A percentile compares a stretch with the other conserved stretches of the same genome.
Conservation (phyloP, 768 basidiomycete species). For the Suillus placidus region DNA sequence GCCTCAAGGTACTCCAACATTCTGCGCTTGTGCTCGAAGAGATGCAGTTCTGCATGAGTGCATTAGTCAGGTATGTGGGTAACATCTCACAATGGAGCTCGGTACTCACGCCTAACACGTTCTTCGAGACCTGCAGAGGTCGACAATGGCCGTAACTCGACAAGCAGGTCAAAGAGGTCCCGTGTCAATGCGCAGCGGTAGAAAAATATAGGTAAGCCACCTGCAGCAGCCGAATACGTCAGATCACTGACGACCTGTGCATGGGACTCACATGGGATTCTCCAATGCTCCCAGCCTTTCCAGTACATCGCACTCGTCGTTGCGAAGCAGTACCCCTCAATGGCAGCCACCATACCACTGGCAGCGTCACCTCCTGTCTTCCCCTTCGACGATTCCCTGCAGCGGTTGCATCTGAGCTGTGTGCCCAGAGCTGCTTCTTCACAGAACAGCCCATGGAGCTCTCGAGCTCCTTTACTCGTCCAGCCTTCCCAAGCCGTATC, state of each 20-base stretch:
- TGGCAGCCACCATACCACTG: too few species aligned
- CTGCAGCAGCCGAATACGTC: constrained; percentile 8
- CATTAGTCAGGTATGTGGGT: too few species aligned
- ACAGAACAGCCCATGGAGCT: constrained; percentile 9
- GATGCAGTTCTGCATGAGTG: constrained; percentile 23
- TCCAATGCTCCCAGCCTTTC: constrained; percentile 22
- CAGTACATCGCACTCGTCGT: constrained; percentile 23
- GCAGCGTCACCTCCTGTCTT: neutral
- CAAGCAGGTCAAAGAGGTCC: constrained; percentile 28
- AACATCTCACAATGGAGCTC: too few species aligned
- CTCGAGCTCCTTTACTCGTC: constrained; percentile 3
- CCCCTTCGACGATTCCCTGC: neutral
- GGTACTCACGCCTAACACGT: constrained; percentile 23
- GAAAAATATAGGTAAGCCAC: constrained; percentile 22
- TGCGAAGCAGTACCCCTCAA: constrained; percentile 15
- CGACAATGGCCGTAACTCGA: constrained; percentile 22
- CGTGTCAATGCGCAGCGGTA: constrained; percentile 22
- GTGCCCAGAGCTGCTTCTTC: neutral
- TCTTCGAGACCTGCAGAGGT: constrained; percentile 26
- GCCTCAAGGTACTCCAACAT: constrained; percentile 19
- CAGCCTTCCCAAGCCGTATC: constrained; percentile 8
- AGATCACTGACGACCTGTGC: too few species aligned
- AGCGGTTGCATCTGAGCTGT: constrained; percentile 1
- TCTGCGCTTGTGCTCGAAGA: constrained; percentile 21
- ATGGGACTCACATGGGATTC: constrained; percentile 20